Evolutionary conservation across 2,329 filamentous ascomycete genomes (phyloP).

Genomic region (Cladosporium sphaerospermum): DNA sequence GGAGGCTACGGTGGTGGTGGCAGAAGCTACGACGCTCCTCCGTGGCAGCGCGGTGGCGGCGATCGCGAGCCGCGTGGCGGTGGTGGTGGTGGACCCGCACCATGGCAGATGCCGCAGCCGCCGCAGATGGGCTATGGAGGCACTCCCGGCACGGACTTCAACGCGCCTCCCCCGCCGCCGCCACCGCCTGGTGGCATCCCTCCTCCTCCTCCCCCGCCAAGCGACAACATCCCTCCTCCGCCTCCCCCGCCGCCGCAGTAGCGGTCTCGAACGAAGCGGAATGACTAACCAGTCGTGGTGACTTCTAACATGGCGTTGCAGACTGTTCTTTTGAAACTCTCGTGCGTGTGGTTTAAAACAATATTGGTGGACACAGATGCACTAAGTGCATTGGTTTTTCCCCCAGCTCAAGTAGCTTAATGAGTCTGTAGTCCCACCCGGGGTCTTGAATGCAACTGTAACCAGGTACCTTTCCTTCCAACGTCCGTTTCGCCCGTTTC

Average conservation of each 20-base stretch:
- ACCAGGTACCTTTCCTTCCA: too few species aligned
- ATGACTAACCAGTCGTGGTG: too few species aligned
- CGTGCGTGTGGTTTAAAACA: too few species aligned
- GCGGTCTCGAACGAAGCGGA: not conserved
- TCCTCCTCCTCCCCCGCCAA: slow-evolving; percentile 57
- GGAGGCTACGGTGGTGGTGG: slow-evolving; percentile 17
- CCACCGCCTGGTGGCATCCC: slow-evolving; percentile 54
- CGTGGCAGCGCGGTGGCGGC: slow-evolving; percentile 14
- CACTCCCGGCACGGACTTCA: slow-evolving; percentile 14
- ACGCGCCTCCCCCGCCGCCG: slow-evolving; percentile 33
- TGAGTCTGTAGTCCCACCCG: too few species aligned
- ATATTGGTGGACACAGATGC: too few species aligned
- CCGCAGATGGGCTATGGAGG: slow-evolving; percentile 2
- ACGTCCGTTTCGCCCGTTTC: too few species aligned
- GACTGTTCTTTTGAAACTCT: too few species aligned
- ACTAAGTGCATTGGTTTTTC: too few species aligned
- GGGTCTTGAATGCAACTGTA: too few species aligned
- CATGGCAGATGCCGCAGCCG: slow-evolving; percentile 15
- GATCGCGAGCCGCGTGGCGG: slow-evolving; percentile 19
- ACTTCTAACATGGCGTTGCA: too few species aligned
- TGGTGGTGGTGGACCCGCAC: slow-evolving; percentile 15
- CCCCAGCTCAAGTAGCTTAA: too few species aligned
- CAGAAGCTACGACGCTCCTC: slow-evolving; percentile 16
- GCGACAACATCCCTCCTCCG: slow-evolving; percentile 56
- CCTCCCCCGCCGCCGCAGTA: slow-evolving; percentile 54